Percentiles rank a stretch among this genome's conserved stretches.
Conservation (phyloP, 345 rosid genomes). For the Heritiera littoralis region DNA sequence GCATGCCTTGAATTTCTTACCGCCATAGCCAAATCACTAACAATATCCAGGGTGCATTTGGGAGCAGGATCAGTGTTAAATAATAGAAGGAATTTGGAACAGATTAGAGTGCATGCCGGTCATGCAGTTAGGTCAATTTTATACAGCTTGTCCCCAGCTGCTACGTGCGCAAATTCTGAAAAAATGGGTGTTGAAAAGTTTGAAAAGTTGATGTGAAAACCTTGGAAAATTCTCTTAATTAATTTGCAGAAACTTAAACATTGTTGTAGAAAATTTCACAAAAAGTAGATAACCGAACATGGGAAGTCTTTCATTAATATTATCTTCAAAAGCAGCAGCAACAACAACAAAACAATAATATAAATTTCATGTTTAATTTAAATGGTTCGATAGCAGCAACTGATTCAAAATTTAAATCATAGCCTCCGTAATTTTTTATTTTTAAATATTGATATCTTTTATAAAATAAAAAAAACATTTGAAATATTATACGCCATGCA, state of each 20-base stretch:
- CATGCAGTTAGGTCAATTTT: slow-evolving; percentile 24
- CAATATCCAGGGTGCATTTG: no score
- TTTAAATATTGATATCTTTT: no score
- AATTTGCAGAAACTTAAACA: not conserved
- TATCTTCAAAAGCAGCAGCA: no score
- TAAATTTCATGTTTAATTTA: no score
- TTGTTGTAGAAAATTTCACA: not conserved
- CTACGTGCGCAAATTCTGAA: not conserved
- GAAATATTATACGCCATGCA: not conserved
- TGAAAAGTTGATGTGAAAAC: not conserved
- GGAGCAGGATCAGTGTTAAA: not conserved
- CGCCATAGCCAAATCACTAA: no score
- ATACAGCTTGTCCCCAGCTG: not conserved
- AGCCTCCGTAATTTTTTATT: no score
- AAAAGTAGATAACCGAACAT: not conserved
- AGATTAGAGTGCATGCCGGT: not conserved
- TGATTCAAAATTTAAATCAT: no score
- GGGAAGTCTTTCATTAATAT: not conserved
- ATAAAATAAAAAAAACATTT: no score
- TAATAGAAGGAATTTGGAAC: not conserved
- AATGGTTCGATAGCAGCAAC: no score
- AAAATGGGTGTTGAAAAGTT: not conserved
- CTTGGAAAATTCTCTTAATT: not conserved
- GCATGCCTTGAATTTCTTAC: not conserved
- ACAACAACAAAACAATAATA: no score